A percentile compares a stretch with the other conserved stretches of the same genome.
These are phyloP conservation scores for Penstemon davidsonii DNA, from an alignment of 257 asterid species.

Conservation along the genomic window DNA sequence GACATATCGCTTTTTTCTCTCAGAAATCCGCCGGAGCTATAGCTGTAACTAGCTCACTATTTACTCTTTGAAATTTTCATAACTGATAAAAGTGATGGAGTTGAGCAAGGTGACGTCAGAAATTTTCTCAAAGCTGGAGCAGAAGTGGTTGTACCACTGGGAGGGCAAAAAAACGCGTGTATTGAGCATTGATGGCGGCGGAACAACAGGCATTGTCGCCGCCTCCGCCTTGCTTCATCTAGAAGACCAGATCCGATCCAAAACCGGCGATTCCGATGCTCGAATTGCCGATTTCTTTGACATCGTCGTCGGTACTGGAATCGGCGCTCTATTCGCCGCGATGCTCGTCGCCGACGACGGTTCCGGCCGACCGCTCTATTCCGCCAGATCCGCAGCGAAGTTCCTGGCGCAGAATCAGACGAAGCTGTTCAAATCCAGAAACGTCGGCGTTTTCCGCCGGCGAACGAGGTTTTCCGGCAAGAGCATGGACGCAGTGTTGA, in stretches of 20 bases:
- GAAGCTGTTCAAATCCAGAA: constrained; percentile 43
- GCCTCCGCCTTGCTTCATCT: constrained; percentile 64
- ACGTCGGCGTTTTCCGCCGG: constrained; percentile 53
- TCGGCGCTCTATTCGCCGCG: constrained; percentile 80
- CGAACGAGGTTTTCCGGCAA: constrained; percentile 48
- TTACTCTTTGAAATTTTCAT: neutral
- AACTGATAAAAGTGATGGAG: constrained; percentile 45
- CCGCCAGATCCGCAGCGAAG: constrained; percentile 60
- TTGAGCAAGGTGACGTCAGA: constrained; percentile 72
- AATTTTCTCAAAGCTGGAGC: constrained; percentile 87
- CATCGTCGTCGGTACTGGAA: constrained; percentile 79
- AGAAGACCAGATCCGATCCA: constrained; percentile 79
- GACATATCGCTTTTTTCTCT: constrained; percentile 45
- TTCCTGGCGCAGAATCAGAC: constrained; percentile 50
- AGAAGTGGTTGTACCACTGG: constrained; percentile 83
- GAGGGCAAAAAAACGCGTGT: constrained; percentile 76
- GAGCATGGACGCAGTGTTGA: constrained; percentile 67
- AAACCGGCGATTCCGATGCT: constrained; percentile 65
- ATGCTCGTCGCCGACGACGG: constrained; percentile 77
- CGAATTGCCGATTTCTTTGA: constrained; percentile 80
- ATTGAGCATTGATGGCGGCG: constrained; percentile 84
- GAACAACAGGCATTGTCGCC: constrained; percentile 61
- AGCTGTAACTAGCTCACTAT: constrained; percentile 20
- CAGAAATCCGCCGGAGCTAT: neutral
- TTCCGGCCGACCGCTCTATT: constrained; percentile 64